Evolutionary conservation across 176 grass and related monocot species (phyloP).

Genomic region (Oryza glaberrima): DNA sequence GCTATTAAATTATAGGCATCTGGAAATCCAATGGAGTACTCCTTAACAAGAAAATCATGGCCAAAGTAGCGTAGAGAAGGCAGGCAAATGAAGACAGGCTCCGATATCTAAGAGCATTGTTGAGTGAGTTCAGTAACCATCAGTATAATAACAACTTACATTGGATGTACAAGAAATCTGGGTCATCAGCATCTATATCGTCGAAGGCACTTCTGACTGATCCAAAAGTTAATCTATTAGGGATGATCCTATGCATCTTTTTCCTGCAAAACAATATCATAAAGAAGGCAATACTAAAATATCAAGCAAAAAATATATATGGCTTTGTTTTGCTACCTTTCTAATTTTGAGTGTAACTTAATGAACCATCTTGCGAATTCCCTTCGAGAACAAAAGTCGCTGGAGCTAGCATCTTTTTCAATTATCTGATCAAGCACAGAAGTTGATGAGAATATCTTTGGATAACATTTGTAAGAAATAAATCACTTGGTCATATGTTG

Average conservation of each 20-base stretch:
- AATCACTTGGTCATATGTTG: neutral
- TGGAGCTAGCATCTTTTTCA: slow-evolving; percentile 69
- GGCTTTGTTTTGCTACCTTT: slow-evolving; percentile 59
- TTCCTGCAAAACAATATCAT: slow-evolving; percentile 61
- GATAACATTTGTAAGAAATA: neutral
- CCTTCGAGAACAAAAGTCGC: slow-evolving; percentile 80
- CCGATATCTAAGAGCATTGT: neutral
- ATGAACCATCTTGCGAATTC: slow-evolving; percentile 97
- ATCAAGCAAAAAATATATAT: neutral
- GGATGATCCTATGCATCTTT: slow-evolving; percentile 67
- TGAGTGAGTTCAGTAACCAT: slow-evolving; percentile 28
- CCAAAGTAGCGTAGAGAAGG: neutral
- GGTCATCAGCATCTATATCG: slow-evolving; percentile 71
- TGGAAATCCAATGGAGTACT: slow-evolving; percentile 16
- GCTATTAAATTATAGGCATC: neutral
- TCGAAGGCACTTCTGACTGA: slow-evolving; percentile 67
- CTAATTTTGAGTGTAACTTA: slow-evolving; percentile 73
- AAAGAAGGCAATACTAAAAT: slow-evolving; percentile 30
- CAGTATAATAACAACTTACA: slow-evolving; percentile 62
- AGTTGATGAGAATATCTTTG: slow-evolving; percentile 20
- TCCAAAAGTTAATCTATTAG: slow-evolving; percentile 49
- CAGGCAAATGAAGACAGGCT: neutral
- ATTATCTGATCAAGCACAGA: slow-evolving; percentile 63
- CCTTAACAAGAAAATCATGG: neutral
- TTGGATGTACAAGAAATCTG: slow-evolving; percentile 95